A percentile compares a stretch with the other conserved stretches of the same genome.
These are phyloP conservation scores for Globisporangium perplexum DNA, from an alignment of 352 stramenopile species.

Conservation along the genomic window DNA sequence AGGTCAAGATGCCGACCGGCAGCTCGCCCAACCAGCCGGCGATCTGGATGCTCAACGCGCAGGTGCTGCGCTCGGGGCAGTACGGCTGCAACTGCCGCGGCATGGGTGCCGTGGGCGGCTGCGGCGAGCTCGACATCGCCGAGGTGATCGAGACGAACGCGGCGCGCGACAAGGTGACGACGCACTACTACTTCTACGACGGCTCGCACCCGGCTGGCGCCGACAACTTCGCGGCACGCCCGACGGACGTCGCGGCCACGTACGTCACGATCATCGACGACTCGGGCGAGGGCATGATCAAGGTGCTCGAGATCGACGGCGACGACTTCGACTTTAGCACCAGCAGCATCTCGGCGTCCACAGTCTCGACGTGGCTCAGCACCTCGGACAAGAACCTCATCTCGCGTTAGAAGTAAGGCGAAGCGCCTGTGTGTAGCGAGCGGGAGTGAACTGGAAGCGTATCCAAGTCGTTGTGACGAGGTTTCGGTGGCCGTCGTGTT, in stretches of 20 bases:
- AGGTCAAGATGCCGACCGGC: constrained; percentile 51
- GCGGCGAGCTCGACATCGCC: constrained; percentile 64
- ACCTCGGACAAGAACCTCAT: constrained; percentile 32
- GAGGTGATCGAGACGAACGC: constrained; percentile 67
- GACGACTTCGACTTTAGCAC: constrained; percentile 36
- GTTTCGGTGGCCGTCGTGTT: too few relatives aligned
- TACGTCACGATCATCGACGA: constrained; percentile 54
- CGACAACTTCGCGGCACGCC: constrained; percentile 36
- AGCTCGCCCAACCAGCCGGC: constrained; percentile 40
- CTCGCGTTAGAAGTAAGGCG: constrained; percentile 3
- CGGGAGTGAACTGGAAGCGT: too few relatives aligned
- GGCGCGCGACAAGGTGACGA: constrained; percentile 46
- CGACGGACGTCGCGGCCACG: constrained; percentile 25
- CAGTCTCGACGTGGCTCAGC: constrained; percentile 28
- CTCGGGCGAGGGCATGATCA: constrained; percentile 25
- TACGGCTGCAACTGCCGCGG: constrained; percentile 76
- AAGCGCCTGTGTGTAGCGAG: too few relatives aligned
- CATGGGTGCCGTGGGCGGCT: constrained; percentile 41
- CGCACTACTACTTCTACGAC: constrained; percentile 75
- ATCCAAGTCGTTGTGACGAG: too few relatives aligned
- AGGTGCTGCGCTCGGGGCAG: constrained; percentile 58
- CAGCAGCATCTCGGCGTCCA: constrained; percentile 20
- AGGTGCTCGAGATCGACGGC: constrained; percentile 36
- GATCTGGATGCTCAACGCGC: constrained; percentile 75
- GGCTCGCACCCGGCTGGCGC: constrained; percentile 28